Evolutionary conservation across 257 asterid species (phyloP).

Genomic region (Leonotis leonurus): DNA sequence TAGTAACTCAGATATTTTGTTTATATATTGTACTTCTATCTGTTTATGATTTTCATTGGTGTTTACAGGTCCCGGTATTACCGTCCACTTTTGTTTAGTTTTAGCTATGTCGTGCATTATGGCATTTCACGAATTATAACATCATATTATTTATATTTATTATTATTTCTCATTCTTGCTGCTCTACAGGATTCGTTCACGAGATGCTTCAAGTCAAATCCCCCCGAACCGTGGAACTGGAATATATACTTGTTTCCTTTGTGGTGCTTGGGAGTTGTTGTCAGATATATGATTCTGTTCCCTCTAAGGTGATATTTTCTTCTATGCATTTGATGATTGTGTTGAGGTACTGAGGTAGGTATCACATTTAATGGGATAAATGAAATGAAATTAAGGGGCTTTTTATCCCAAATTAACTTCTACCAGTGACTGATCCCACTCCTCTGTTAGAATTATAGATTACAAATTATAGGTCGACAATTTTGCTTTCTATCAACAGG

Average conservation of each 20-base stretch:
- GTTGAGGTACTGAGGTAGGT: neutral
- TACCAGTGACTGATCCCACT: neutral
- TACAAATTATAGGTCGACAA: neutral
- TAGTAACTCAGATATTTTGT: neutral
- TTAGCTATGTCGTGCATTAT: neutral
- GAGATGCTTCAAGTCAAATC: constrained; percentile 93
- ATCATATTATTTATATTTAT: neutral
- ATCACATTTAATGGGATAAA: neutral
- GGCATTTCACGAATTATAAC: neutral
- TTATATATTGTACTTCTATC: neutral
- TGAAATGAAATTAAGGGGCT: neutral
- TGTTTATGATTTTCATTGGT: neutral
- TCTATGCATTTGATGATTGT: neutral
- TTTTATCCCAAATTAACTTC: neutral
- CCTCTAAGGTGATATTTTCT: constrained; percentile 54
- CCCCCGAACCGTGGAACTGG: constrained; percentile 99
- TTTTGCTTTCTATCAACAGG: neutral
- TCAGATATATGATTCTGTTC: constrained; percentile 83
- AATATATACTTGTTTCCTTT: constrained; percentile 84
- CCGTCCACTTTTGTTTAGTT: neutral
- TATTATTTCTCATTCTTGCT: constrained; percentile 6
- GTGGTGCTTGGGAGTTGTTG: constrained; percentile 92
- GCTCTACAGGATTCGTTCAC: constrained; percentile 83
- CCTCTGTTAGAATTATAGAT: neutral
- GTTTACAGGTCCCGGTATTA: neutral